phyloP scores from a whole-genome alignment of 2,329 filamentous ascomycete species.

The Cordyceps cicadae region DNA sequence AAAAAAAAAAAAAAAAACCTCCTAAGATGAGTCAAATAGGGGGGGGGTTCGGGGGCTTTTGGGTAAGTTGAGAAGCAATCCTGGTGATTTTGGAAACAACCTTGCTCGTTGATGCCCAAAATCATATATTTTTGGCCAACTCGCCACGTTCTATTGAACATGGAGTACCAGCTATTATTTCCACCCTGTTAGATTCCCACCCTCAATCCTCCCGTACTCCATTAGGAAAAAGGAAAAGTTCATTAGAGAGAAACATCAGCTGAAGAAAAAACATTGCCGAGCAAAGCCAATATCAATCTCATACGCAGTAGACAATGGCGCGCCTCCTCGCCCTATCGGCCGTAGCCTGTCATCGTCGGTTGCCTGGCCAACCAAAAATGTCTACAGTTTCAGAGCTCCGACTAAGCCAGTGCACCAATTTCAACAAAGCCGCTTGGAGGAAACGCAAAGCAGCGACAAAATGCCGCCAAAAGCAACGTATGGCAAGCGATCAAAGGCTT shows the following conservation, averaged over 20 bases:
- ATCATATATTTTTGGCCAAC: neutral
- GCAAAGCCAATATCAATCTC: neutral
- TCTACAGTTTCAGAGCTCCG: conserved; percentile 1
- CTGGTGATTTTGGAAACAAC: neutral
- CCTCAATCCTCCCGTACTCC: neutral
- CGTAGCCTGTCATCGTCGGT: conserved; percentile 9
- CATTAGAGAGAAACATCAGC: neutral
- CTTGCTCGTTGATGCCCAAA: neutral
- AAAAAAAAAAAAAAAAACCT: neutral
- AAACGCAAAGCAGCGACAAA: conserved; percentile 13
- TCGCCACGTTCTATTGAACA: neutral
- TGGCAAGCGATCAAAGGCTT: conserved; percentile 40
- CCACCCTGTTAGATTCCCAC: neutral
- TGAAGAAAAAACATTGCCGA: neutral
- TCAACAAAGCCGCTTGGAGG: neutral
- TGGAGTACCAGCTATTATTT: neutral
- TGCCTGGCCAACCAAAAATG: conserved; percentile 18
- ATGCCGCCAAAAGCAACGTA: conserved; percentile 44
- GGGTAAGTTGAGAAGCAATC: neutral
- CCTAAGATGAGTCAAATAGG: neutral
- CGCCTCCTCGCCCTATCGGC: neutral
- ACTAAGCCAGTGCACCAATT: neutral
- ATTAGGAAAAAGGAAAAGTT: neutral
- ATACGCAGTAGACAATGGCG: neutral
- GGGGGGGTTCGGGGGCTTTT: neutral